These are phyloP conservation scores for Nyctanthes arbortristis DNA, from an alignment of 257 asterid genomes.

Conservation along the genomic window DNA sequence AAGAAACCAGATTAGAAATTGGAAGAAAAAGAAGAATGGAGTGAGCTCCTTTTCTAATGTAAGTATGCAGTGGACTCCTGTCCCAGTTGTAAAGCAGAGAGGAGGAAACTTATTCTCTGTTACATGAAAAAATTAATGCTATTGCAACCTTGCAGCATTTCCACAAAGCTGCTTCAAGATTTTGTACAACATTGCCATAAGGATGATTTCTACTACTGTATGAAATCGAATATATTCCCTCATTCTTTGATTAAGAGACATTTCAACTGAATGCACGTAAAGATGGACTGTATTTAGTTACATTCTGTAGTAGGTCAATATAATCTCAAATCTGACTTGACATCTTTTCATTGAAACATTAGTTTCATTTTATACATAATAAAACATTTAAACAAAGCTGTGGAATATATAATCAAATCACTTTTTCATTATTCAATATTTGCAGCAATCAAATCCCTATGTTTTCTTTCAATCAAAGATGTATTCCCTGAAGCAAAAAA, in stretches of 20 bases:
- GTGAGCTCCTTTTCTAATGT: neutral
- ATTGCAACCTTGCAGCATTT: neutral
- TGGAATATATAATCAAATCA: no score
- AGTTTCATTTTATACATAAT: no score
- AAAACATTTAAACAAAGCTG: no score
- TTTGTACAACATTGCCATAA: slow-evolving; percentile 31
- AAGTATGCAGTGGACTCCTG: neutral
- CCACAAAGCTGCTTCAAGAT: slow-evolving; percentile 28
- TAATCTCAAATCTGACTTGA: no score
- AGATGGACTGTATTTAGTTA: no score
- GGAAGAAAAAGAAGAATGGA: slow-evolving; percentile 3
- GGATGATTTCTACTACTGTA: neutral
- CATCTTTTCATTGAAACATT: no score
- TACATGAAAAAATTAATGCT: neutral
- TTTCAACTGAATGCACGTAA: neutral
- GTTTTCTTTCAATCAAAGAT: no score
- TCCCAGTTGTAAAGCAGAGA: neutral
- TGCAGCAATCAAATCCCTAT: no score
- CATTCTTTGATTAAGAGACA: neutral
- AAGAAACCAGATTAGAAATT: slow-evolving; percentile 7
- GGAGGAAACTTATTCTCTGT: neutral
- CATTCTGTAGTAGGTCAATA: no score
- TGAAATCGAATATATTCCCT: neutral
- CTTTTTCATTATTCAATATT: no score
- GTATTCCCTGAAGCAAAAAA: neutral